Base-by-base conservation (phyloP, 176 grass and related monocot species). In the Poa annua region DNA sequence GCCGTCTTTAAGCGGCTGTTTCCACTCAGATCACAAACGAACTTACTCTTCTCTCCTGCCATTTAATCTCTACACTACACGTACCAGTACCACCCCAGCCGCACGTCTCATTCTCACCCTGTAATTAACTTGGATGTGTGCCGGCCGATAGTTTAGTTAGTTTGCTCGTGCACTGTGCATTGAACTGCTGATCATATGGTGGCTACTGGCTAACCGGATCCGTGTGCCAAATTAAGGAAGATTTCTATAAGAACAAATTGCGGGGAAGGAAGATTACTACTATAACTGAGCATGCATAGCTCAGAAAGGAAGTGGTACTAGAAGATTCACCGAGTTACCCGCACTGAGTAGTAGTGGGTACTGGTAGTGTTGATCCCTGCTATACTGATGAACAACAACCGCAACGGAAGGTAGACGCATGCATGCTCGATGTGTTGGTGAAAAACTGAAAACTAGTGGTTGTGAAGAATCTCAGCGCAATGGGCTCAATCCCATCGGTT, bases 61-160 rank as follows among this genome's bases (percentile, higher is more conserved):
- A 64, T 89, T 89, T 81, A 86, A 76, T 59, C 53, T 32, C 51
- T 69, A 75, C 29, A 63, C 59, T 29, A 29, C 29, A 29, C 29
- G 29, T 29, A n/a, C n/a, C n/a, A 29, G 35, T 41, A 41, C 7
- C 56, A n/a, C 17, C 24, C 17, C 77, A 16, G 61, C 45, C 48
- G 4, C 24, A 21, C 21, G 21, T 60, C 56, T 60, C 56, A 24
- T 25, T 74, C 47, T 74, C 22, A 32, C 71, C 71, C 45, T 51
- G 71, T 6, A 63, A 4, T 14, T 62, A 14, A 4, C 20, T 22
- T 12, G 6, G 51, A 56, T 56, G 50, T 24, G 55, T 57, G 55
- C 55, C 8, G 55, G 52, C 50, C 11, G 25, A 22, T n/a, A 4
- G 39, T 29, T 22, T 41, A 35, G 41, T 59, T 71, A 8, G 41